Evolutionary conservation across 192 early-diverging fungal genomes (phyloP).

Genomic region (Umbelopsis sp.): DNA sequence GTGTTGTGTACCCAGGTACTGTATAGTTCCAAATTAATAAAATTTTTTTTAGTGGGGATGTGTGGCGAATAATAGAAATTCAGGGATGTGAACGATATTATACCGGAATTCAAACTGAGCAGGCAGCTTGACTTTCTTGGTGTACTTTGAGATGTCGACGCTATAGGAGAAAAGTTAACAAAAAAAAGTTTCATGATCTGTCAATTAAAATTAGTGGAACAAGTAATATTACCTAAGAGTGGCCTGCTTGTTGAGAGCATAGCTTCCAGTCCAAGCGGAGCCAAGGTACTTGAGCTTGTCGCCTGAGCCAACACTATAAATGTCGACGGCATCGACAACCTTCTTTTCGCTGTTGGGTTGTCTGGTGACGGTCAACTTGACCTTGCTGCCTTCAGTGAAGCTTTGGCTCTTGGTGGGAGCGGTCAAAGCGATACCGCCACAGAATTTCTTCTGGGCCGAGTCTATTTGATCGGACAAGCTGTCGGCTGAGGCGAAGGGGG

Average conservation of each 20-base stretch:
- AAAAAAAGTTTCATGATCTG: neutral
- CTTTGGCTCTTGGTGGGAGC: conserved; percentile 21
- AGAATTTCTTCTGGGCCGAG: conserved; percentile 35
- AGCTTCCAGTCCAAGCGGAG: conserved; percentile 39
- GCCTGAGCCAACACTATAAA: conserved; percentile 31
- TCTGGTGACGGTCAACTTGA: conserved; percentile 37
- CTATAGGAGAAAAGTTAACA: conserved; percentile 13
- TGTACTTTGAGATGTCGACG: conserved; percentile 34
- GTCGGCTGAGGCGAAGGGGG: conserved; percentile 30
- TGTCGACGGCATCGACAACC: conserved; percentile 36
- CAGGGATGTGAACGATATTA: too few species aligned
- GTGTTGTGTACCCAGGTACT: conserved; percentile 18
- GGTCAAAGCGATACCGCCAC: conserved; percentile 35
- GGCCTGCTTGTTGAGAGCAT: conserved; percentile 31
- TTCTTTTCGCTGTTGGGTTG: conserved; percentile 34
- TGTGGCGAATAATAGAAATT: too few species aligned
- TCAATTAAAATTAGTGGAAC: neutral
- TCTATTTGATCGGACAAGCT: conserved; percentile 35
- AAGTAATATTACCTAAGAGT: conserved; percentile 29
- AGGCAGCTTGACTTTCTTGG: conserved; percentile 35
- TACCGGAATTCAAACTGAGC: conserved; percentile 42
- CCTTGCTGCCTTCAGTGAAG: conserved; percentile 28
- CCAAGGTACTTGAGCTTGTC: conserved; percentile 31
- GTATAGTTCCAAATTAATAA: neutral
- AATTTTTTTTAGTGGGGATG: neutral